Percentiles rank a stretch among this genome's conserved stretches.
These are phyloP conservation scores for Eucalyptus marginata DNA, from an alignment of 345 rosid species.

Conservation along the genomic window DNA sequence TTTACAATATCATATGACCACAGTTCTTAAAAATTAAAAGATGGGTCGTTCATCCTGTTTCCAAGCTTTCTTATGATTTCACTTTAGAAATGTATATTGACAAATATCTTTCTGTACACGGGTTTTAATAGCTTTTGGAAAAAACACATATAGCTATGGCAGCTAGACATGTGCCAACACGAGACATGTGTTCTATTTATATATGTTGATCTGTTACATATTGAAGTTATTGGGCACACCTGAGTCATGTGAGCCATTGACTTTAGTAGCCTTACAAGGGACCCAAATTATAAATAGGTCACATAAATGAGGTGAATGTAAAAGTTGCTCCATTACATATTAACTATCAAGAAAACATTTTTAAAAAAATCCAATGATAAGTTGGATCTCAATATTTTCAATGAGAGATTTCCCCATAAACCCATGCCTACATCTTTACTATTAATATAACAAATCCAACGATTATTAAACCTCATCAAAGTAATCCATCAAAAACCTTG, in stretches of 20 bases:
- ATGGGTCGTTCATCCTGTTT: too few relatives aligned
- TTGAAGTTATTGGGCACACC: background rate
- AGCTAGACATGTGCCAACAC: background rate
- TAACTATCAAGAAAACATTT: background rate
- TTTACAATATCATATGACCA: too few relatives aligned
- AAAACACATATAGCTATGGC: background rate
- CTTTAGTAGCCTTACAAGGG: background rate
- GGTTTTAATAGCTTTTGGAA: background rate
- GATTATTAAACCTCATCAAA: background rate
- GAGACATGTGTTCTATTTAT: background rate
- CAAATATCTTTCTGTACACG: background rate
- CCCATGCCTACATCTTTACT: background rate
- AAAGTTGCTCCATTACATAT: background rate
- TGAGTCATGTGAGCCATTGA: accelerated
- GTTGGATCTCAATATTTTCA: too few relatives aligned
- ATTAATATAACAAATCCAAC: background rate
- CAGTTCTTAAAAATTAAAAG: too few relatives aligned
- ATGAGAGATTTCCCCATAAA: background rate
- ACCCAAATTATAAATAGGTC: background rate
- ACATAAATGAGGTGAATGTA: background rate
- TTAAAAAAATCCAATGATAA: background rate
- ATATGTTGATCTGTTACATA: background rate
- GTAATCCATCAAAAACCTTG: background rate
- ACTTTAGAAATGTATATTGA: background rate
- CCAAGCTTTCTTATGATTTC: too few relatives aligned